These are phyloP conservation scores for Rubia balearica DNA, from an alignment of 305 asterid species.

Conservation along the genomic window DNA sequence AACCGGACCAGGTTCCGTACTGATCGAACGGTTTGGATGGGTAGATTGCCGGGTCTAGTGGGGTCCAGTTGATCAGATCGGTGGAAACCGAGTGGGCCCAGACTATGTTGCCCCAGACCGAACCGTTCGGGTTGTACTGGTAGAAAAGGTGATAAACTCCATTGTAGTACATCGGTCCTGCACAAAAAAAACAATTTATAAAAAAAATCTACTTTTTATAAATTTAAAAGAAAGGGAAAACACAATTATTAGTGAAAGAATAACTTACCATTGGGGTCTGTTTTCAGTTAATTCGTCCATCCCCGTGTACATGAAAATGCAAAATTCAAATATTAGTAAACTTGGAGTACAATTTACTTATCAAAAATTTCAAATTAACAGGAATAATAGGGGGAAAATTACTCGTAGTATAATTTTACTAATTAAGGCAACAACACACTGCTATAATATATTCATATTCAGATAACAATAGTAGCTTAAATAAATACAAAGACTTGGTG, in stretches of 20 bases:
- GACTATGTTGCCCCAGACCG: constrained; percentile 43
- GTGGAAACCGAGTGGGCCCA: constrained; percentile 46
- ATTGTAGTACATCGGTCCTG: constrained; percentile 40
- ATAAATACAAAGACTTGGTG: no score
- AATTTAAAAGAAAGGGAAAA: background rate
- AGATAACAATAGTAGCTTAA: no score
- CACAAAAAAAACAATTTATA: background rate
- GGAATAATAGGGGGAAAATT: no score
- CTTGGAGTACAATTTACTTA: no score
- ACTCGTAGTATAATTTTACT: no score
- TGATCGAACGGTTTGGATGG: constrained; percentile 33
- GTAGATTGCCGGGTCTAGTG: constrained; percentile 26
- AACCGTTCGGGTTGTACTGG: constrained; percentile 37
- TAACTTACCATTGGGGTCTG: constrained; percentile 32
- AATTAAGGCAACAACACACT: no score
- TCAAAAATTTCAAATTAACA: no score
- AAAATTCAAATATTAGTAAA: constrained; percentile 3
- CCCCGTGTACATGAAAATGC: background rate
- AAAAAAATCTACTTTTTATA: background rate
- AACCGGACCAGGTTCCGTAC: constrained; percentile 41
- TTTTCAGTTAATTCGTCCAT: background rate
- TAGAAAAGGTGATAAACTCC: constrained; percentile 42
- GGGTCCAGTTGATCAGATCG: constrained; percentile 36
- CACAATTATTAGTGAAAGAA: background rate
- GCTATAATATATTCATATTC: no score